Percentiles rank a stretch among this genome's conserved stretches.
These are phyloP conservation scores for Epipyxis sp. DNA, from an alignment of 108 stramenopile species.

Conservation along the genomic window DNA sequence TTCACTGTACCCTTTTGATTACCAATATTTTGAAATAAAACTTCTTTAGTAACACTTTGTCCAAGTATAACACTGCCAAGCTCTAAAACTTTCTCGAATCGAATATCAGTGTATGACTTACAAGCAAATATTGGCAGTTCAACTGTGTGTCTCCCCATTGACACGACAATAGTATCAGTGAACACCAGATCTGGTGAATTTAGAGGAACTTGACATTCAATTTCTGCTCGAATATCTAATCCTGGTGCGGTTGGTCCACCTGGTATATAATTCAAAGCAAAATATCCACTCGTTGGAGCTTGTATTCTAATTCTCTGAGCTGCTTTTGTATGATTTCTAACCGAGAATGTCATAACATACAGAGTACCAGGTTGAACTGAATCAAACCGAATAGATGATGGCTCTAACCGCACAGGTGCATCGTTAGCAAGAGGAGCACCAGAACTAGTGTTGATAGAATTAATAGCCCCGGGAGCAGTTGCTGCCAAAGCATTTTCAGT, in stretches of 20 bases:
- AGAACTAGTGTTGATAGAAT: too few species aligned
- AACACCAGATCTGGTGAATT: conserved; percentile 12
- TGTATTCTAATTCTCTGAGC: conserved; percentile 35
- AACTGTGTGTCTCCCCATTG: neutral
- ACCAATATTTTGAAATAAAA: neutral
- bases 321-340: conserved; percentile 23
- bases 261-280: conserved; percentile 40
- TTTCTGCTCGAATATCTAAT: conserved; percentile 40
- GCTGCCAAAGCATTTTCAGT: too few species aligned
- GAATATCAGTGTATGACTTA: conserved; percentile 3
- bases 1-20: neutral
- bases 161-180: conserved; percentile 25
- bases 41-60: neutral
- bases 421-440: neutral
- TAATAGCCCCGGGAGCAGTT: too few species aligned
- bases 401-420: conserved; percentile 2
- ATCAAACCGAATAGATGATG: conserved; percentile 31
- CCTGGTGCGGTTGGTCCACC: conserved; percentile 39
- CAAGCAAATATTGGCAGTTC: conserved; percentile 13
- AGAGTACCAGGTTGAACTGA: conserved; percentile 28
- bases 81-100: neutral
- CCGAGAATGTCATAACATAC: conserved; percentile 41
- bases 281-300: neutral
- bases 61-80: neutral
- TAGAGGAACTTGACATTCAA: conserved; percentile 37